Base-by-base conservation (phyloP, 768 basidiomycete species). In the Serendipita indica region DNA sequence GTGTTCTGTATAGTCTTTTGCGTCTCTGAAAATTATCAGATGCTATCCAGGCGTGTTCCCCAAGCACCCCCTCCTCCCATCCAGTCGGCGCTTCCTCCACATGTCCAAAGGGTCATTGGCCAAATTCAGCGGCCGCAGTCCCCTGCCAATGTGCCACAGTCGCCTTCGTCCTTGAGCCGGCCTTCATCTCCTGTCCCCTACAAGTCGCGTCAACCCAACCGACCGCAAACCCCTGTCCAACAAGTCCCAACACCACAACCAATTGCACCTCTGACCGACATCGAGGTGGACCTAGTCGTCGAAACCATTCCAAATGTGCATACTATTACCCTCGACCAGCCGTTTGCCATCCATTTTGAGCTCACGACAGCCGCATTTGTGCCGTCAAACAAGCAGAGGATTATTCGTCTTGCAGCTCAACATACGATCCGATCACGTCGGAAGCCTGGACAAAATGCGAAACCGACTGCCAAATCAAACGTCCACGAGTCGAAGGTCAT, bases 31-130 rank as follows among this genome's bases (percentile, higher is more conserved):
- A 33, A 2, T 6, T 46, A 18, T 18, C 57, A 79, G 70, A 86
- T 86, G 75, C 73, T 97, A 1, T 89, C 90, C 18, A 80, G 92
- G 52, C 76, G 84, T 39, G 82, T 93, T 61, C 86, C 86, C 16
- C 62, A 70, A 1, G 70, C 81, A 13, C 70, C 75, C 4, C 65
- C 71, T 28, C 68, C 70, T 3, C 70, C 61, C 63, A 68, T 70
- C 10, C 77, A 77, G 52, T 79, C 81, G n/a, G 86, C 89, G 1
- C 70, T 89, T 20, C 89, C 87, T 0, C 74, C 79, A 4, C 79
- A 90, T 68, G 73, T 90, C n/a, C 87, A 88, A 64, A 79, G 82
- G 16, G 35, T 13, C 7, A 49, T 60, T 22, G 3, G 13, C 49
- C 57, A 43, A 43, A 58, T 41, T 14, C 43, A n/a, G 2, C 62